Percentiles rank a stretch among this genome's conserved stretches.
Conservation (phyloP, 2,329 filamentous ascomycete genomes). For the Acrodontium crateriforme region DNA sequence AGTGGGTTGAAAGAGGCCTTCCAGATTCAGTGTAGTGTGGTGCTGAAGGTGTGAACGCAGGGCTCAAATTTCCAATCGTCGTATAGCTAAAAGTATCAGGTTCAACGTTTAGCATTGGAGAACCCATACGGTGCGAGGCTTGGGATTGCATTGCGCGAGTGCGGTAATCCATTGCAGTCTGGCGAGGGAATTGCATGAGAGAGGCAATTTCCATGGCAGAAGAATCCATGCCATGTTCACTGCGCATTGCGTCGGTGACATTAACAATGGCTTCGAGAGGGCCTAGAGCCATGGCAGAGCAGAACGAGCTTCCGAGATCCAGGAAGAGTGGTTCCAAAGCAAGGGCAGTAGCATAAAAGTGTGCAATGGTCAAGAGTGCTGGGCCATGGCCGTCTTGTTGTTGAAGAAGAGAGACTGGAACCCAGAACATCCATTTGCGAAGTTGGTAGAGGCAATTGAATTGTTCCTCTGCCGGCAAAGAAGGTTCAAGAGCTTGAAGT, state of each 20-base stretch:
- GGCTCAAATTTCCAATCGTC: slow-evolving; percentile 31
- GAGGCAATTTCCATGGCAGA: slow-evolving; percentile 29
- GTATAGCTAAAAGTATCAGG: slow-evolving; percentile 15
- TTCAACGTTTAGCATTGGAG: slow-evolving; percentile 8
- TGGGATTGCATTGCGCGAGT: slow-evolving; percentile 12
- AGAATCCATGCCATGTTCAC: slow-evolving; percentile 26
- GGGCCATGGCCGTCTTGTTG: slow-evolving; percentile 56
- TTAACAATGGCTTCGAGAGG: slow-evolving; percentile 79
- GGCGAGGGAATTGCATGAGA: slow-evolving; percentile 33
- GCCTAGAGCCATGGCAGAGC: slow-evolving; percentile 49
- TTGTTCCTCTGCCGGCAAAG: slow-evolving; percentile 55
- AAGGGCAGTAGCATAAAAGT: slow-evolving; percentile 82
- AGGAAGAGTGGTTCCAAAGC: slow-evolving; percentile 84
- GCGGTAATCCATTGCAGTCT: slow-evolving; percentile 30
- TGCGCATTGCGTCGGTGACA: slow-evolving; percentile 54
- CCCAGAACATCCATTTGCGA: slow-evolving; percentile 89
- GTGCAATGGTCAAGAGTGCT: slow-evolving; percentile 70
- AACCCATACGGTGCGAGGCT: slow-evolving; percentile 4
- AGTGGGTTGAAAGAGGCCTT: slow-evolving; percentile 20
- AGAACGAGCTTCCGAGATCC: slow-evolving; percentile 79
- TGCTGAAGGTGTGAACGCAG: slow-evolving; percentile 36
- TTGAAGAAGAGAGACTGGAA: slow-evolving; percentile 72
- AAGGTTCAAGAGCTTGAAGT: slow-evolving; percentile 26
- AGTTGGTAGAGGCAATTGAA: slow-evolving; percentile 83
- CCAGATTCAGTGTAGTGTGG: slow-evolving; percentile 26